Conservation (phyloP, 2,329 filamentous ascomycete genomes). For the Aspergillus sp. region DNA sequence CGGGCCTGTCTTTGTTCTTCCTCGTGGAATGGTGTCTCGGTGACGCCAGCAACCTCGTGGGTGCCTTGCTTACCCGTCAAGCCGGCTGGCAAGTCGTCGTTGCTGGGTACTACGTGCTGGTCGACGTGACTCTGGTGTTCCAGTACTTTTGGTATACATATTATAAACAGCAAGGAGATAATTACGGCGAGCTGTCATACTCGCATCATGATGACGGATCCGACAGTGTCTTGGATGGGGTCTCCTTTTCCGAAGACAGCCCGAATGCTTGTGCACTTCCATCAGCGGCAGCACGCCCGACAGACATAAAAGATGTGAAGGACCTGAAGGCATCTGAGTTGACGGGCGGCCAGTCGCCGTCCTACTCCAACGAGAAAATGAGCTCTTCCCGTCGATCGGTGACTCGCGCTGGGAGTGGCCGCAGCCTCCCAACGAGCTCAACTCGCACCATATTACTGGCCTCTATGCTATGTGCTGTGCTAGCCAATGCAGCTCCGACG, state of each 20-base stretch:
- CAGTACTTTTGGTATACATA: slow-evolving; percentile 68
- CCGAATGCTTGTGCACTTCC: slow-evolving; percentile 19
- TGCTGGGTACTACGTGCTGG: slow-evolving; percentile 65
- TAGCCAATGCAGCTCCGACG: slow-evolving; percentile 43
- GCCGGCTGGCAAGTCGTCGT: slow-evolving; percentile 67
- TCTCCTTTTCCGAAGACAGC: slow-evolving; percentile 35
- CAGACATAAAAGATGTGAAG: slow-evolving; percentile 30
- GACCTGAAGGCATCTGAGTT: slow-evolving; percentile 24
- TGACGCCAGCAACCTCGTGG: slow-evolving; percentile 62
- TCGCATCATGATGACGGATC: slow-evolving; percentile 28
- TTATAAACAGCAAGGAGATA: slow-evolving; percentile 50
- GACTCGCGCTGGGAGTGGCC: slow-evolving; percentile 25
- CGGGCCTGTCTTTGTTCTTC: slow-evolving; percentile 65
- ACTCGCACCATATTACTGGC: slow-evolving; percentile 46
- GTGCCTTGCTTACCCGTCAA: slow-evolving; percentile 63
- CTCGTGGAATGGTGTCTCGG: slow-evolving; percentile 66
- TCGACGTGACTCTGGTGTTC: slow-evolving; percentile 61
- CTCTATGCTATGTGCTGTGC: slow-evolving; percentile 46
- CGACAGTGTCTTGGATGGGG: slow-evolving; percentile 36
- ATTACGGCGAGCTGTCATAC: slow-evolving; percentile 27
- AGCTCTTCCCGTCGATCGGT: slow-evolving; percentile 28
- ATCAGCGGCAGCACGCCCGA: slow-evolving; percentile 18
- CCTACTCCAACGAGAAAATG: slow-evolving; percentile 38
- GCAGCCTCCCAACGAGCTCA: slow-evolving; percentile 33
- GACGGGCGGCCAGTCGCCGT: slow-evolving; percentile 22